phyloP scores from a whole-genome alignment of 306 rosid genomes.

The Quercus bicolor region DNA sequence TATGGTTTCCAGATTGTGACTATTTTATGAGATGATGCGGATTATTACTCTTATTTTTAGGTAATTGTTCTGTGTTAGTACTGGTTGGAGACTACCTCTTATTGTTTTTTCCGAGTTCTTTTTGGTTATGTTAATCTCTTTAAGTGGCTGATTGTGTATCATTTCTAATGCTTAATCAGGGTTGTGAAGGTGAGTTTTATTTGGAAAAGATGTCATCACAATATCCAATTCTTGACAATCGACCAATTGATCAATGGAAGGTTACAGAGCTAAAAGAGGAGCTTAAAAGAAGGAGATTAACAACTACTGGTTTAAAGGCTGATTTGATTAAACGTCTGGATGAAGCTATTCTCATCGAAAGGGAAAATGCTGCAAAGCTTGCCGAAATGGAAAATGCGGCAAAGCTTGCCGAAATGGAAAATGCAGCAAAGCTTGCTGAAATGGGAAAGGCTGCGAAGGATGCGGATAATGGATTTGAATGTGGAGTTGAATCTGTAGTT shows the following conservation, averaged over 20 bases:
- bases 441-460: slow-evolving; percentile 23
- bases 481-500: slow-evolving; percentile 14
- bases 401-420: slow-evolving; percentile 8
- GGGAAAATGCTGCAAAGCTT: slow-evolving; percentile 23
- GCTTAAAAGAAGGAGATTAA: slow-evolving; percentile 70
- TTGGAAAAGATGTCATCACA: slow-evolving; percentile 62
- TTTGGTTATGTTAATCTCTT: slow-evolving; percentile 1
- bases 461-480: slow-evolving; percentile 27
- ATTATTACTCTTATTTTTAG: not conserved
- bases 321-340: slow-evolving; percentile 82
- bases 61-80: not conserved
- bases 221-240: slow-evolving; percentile 63
- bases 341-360: slow-evolving; percentile 60
- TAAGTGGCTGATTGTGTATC: not conserved
- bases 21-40: not conserved
- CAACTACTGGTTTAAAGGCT: slow-evolving; percentile 79
- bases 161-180: slow-evolving; percentile 25
- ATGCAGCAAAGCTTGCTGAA: slow-evolving; percentile 5
- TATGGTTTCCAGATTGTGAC: too few relatives aligned
- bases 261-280: slow-evolving; percentile 90
- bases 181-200: slow-evolving; percentile 35
- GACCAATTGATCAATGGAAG: slow-evolving; percentile 88
- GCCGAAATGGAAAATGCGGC: too few relatives aligned
- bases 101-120: not conserved
- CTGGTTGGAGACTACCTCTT: not conserved